Base-by-base conservation (phyloP, 805 yeast species). In the Candida nanaspora region DNA sequence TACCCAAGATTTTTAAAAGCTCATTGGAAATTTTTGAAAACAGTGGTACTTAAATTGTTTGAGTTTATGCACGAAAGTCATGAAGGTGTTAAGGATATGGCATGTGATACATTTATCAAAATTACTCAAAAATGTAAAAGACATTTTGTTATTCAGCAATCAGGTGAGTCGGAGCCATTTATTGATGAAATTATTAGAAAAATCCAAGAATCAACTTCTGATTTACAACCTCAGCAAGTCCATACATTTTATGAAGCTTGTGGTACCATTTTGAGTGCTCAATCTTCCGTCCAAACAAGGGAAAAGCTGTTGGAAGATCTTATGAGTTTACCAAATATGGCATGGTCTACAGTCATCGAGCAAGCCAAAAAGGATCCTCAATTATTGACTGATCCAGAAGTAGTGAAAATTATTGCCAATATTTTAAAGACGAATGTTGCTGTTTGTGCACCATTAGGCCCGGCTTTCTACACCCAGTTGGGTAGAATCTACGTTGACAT, bases 11-110 rank as follows among this genome's bases (percentile, higher is more conserved):
- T 93, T 57, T 72, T 93, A 59, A 89, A 89, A 55, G 98, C 98
- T 8, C 98, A 93, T 61, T 93, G 98, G 98, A 88, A 86, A 62
- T 93, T 93, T 55, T 68, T 93, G 60, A 91, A 89, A 62, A 93
- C 98, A 0, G 99, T 93, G 34, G 91, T 93, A 45, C 82, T 86
- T 65, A 93, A 93, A 63, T 73, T 93, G 54, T 93, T 93, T 63
- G 98, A 93, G 63, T 93, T 93, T 57, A 93, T 93, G 99, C 98
- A 93, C 68, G 99, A 93, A 72, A 88, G 97, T n/a, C 99, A 93
- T 64, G 99, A 91, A 64, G 98, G 98, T 69, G 98, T 93, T 46
- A 98, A 93, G 68, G 98, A 93, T 64, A 93, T 93, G 98, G 98
- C 99, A 8, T 93, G 98, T 70, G 99, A 93, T 63, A 93, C 99